A percentile compares a stretch with the other conserved stretches of the same genome.
Conservation (phyloP, 345 rosid species). For the Syzygium aromaticum region DNA sequence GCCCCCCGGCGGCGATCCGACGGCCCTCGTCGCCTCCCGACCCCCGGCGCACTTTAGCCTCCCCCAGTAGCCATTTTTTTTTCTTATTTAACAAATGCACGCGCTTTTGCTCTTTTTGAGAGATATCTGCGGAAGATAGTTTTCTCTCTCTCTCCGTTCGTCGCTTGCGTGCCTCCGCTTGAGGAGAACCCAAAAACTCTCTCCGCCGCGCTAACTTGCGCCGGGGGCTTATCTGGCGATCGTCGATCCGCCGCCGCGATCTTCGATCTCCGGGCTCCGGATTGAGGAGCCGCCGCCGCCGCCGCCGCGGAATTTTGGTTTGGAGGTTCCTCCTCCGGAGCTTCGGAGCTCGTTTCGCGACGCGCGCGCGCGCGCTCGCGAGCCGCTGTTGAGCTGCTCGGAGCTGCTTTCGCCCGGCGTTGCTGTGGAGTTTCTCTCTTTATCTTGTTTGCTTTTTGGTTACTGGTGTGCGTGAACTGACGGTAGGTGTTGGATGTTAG, state of each 20-base stretch:
- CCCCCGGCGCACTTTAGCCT: constrained; percentile 1
- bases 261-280: not conserved
- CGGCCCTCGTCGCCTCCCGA: not conserved
- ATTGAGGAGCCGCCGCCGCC: not conserved
- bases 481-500: not conserved
- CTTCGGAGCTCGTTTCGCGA: not conserved
- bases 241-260: not conserved
- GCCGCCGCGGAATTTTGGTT: not conserved
- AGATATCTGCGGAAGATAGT: not conserved
- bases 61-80: not conserved
- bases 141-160: not conserved
- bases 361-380: not conserved
- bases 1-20: not conserved
- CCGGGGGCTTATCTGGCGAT: not conserved
- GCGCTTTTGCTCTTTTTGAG: not conserved
- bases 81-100: not conserved
- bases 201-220: not conserved
- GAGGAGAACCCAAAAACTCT: not conserved
- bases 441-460: not conserved
- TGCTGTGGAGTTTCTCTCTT: not conserved
- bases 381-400: not conserved
- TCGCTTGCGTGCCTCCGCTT: too few relatives aligned
- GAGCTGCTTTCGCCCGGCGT: not conserved
- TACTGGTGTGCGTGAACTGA: not conserved
- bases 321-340: not conserved